Base-by-base conservation (phyloP, 2,329 filamentous ascomycete species). In the Aspergillus flavus region DNA sequence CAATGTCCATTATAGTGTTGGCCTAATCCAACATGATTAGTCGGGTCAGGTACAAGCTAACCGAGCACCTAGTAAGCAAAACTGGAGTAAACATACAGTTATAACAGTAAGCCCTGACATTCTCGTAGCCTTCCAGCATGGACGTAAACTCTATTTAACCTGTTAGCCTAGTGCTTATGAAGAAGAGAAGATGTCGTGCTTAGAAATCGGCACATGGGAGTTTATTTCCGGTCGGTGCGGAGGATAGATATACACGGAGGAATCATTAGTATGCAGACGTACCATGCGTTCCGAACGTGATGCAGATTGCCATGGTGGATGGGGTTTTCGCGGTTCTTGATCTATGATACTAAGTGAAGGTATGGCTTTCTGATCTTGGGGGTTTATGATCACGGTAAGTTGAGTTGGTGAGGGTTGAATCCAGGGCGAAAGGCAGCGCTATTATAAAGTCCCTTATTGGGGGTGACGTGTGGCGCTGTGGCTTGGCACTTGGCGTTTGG, bases 1-100 rank as follows among this genome's bases (percentile, higher is more conserved):
- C 79, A 81, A 69, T 79, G 78, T 39, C 77, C 80, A 64, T 79
- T 77, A 78, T 78, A 82, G 65, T 81, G 79, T 60, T 79, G 76
- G 64, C 76, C 76, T 79, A 32, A 32, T 58, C 11, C 34, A 16
- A 32, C 16, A n/a, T 32, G 48, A 34, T 58, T 54, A 41, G 48
- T 62, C 30, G 45, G 52, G 59, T 28, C 48, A 14, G 45, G 46
- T 7, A 36, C 50, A 54, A 30, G 43, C 19, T 32, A 53, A 53
- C 57, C 19, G 32, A 36, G 19, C 50, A 23, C 30, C 57, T 55
- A n/a, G 26, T 52, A 39, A 46, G 6, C 21, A 36, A 36, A 9
- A 23, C n/a, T 10, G 9, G n/a, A 39, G 34, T 26, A 54, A 61
- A 69, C 77, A 70, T 65, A 78, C 80, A 82, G 64, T 82, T 82